Base-by-base conservation (phyloP, 140 eudicot genomes). In the Flaveria floridana region DNA sequence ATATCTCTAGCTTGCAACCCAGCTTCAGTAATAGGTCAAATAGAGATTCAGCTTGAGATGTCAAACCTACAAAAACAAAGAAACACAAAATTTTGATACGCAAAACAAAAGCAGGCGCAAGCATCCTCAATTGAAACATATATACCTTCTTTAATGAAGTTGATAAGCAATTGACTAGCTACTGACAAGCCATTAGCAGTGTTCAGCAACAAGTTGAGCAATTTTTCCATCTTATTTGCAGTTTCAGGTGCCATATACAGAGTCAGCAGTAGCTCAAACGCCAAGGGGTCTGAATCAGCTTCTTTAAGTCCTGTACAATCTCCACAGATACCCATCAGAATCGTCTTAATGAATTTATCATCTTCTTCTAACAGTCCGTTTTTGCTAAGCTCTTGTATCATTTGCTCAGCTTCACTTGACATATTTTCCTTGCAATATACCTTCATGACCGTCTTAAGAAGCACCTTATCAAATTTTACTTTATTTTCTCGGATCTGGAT, bases 391-490 rank as follows among this genome's bases (percentile, higher is more conserved):
- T 86, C 91, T 78, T 77, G 80, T 37, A 90, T 73, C 76, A 90
- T 82, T 74, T 80, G 84, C 70, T 83, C 89, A 2, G 82, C 93
- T 19, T 89, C 97, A 65, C 64, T 61, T 9, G 66, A 56, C 98
- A 86, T 85, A 12, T 87, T 87, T 64, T 80, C 94, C 79, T 75
- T 89, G 80, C 87, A 85, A 76, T 90, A 93, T 50, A 94, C 67
- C 82, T 80, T 84, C 86, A 94, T 81, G 47, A 81, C 88, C 20
- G 77, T 84, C 77, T 58, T 85, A 58, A 89, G 74, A 48, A 94
- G 89, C 88, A 82, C 89, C 83, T 90, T 85, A 58, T 94, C 91
- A 67, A 94, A 88, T 80, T 82, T 81, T 42, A 90, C 86, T 81
- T 67, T 64, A 37, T 79, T 88, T 83, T 83, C 85, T 59, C 90